Conservation (phyloP, 768 basidiomycete genomes). For the Coprinellus aureogranulatus region DNA sequence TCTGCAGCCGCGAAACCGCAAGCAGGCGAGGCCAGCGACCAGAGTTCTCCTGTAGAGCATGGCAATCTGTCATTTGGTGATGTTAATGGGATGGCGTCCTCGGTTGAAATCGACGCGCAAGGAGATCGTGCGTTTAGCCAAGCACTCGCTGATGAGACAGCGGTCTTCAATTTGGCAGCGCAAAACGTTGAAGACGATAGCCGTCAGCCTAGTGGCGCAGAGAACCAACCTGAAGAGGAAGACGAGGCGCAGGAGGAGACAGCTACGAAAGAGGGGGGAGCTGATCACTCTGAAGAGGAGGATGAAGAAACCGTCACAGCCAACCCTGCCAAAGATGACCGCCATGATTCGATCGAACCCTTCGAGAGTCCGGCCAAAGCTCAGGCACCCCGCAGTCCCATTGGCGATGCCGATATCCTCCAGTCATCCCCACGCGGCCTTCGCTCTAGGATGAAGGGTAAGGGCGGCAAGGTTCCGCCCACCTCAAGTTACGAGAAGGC, state of each 20-base stretch:
- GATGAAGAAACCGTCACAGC: background rate
- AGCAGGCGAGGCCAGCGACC: background rate
- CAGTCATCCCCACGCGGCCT: conserved; percentile 26
- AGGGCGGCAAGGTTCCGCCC: conserved; percentile 25
- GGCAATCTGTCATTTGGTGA: conserved; percentile 27
- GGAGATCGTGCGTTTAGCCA: conserved; percentile 35
- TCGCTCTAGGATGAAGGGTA: conserved; percentile 41
- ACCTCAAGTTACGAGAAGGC: conserved; percentile 3
- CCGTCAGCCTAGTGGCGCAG: background rate
- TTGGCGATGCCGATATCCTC: conserved; percentile 13
- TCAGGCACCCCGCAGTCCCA: conserved; percentile 15
- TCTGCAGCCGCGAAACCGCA: background rate
- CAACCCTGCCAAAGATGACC: background rate
- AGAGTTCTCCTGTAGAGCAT: conserved; percentile 3
- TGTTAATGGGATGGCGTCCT: conserved; percentile 28
- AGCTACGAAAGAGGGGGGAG: conserved; percentile 1
- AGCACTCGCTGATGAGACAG: conserved; percentile 31
- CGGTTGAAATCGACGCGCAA: conserved; percentile 28
- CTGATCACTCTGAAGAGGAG: too few relatives aligned
- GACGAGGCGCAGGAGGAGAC: background rate
- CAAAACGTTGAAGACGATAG: background rate
- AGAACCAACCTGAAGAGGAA: background rate
- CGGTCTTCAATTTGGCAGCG: conserved; percentile 16
- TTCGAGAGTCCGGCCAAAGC: conserved; percentile 33
- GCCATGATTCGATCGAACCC: conserved; percentile 45